Evolutionary conservation across 2,329 filamentous ascomycete genomes (phyloP), one percentile per base, ranked within the genome.

Genomic region (Beauveria pseudobassiana): DNA sequence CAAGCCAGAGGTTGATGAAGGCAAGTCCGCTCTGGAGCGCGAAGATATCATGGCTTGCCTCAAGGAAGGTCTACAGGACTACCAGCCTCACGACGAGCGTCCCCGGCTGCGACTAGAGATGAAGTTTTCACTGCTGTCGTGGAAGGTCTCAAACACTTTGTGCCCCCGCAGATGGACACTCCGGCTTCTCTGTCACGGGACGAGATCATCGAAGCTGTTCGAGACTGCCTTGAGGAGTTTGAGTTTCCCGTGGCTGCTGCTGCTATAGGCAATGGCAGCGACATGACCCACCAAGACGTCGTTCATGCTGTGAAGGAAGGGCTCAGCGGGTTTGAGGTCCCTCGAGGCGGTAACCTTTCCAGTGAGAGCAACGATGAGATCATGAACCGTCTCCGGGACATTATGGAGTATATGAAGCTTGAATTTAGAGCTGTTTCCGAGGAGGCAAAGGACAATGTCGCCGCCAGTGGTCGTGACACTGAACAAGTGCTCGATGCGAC

Each of bases 41-140:
- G 91, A 97, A 14, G 93, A 98, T 70, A 89, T 98, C 53, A 79
- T 98, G 16, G 86, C 89, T 45, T 96, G 92, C 66, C 81, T 98
- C 28, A 87, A 90, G 67, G 89, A 97, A 76, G 93, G 93, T 0
- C 82, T 98, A 0, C 86, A 90, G 66, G 86, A 91, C 52, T 92
- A 95, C 70, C 81, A 81, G 1, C 80, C 82, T 16, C 77, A 72
- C 20, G 75, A 79, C n/a, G 79, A 84, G 22, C 74, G 74, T 22
- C 77, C 83, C 76, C 80, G 42, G 84, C 83, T 28, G 87, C 90
- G 1, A 91, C 88, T 4, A 87, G 89, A 65, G 91, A 96, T 3
- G 91, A 97, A 69, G 89, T 97, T 24, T 88, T 93, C 68, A 82
- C 87, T 54, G 92, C 91, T 38, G 88, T 98, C 14, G 85, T 91